A percentile compares a stretch with the other conserved stretches of the same genome.
phyloP scores from a whole-genome alignment of 495 filamentous ascomycete genomes.

The Symbiotaphrina buchneri region DNA sequence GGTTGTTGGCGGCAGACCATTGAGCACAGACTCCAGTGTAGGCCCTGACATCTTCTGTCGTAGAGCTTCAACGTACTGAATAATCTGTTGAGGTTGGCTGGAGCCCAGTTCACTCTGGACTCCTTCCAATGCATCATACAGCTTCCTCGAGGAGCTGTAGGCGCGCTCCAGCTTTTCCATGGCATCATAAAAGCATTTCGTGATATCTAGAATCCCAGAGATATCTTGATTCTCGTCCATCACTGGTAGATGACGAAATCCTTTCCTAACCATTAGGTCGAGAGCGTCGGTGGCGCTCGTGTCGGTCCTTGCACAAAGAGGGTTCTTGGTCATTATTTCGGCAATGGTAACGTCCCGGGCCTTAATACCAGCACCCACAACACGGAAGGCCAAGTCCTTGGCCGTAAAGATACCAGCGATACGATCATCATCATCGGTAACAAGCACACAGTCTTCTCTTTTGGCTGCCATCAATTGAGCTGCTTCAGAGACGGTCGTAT shows the following conservation, averaged over 20 bases:
- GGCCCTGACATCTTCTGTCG: conserved; percentile 94
- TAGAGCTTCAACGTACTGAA: conserved; percentile 93
- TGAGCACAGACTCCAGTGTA: conserved; percentile 83
- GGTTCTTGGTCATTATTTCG: conserved; percentile 99
- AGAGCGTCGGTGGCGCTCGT: conserved; percentile 95
- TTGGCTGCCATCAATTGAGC: conserved; percentile 98
- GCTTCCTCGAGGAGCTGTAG: conserved; percentile 84
- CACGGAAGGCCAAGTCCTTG: conserved; percentile 94
- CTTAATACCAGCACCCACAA: conserved; percentile 84
- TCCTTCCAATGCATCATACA: conserved; percentile 93
- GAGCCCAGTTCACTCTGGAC: conserved; percentile 96
- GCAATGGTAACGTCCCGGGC: conserved; percentile 76
- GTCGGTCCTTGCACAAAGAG: conserved; percentile 87
- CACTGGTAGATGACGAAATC: conserved; percentile 89
- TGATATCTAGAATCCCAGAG: conserved; percentile 94
- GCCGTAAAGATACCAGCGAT: conserved; percentile 98
- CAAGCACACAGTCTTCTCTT: conserved; percentile 94
- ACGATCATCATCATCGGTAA: conserved; percentile 93
- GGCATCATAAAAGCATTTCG: conserved; percentile 98
- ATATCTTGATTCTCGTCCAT: conserved; percentile 99
- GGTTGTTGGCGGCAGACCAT: conserved; percentile 76
- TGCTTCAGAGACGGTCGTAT: conserved; percentile 83
- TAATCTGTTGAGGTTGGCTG: conserved; percentile 93
- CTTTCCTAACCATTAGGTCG: conserved; percentile 94
- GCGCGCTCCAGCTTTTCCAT: conserved; percentile 98